A percentile compares a stretch with the other conserved stretches of the same genome.
These are phyloP conservation scores for Pyrenochaeta sp. DNA, from an alignment of 2,329 filamentous ascomycete species.

Conservation along the genomic window DNA sequence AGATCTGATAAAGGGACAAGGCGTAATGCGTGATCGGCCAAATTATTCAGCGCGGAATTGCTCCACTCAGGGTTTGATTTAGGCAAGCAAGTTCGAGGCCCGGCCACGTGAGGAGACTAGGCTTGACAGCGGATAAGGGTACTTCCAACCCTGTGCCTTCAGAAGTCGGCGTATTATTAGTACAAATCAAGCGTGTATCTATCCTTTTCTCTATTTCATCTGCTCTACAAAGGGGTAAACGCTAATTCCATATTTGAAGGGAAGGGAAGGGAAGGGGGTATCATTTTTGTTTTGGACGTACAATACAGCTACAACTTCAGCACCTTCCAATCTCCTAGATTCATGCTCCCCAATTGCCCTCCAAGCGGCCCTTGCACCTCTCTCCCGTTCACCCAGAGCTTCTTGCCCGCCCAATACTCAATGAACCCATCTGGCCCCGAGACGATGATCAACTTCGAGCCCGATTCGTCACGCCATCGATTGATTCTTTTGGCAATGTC, in stretches of 20 bases:
- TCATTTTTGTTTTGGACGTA: conserved; percentile 13
- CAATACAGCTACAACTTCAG: conserved; percentile 61
- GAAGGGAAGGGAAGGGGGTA: conserved; percentile 8
- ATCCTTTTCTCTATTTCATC: not conserved
- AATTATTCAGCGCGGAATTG: conserved; percentile 33
- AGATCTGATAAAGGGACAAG: conserved; percentile 2
- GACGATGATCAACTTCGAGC: conserved; percentile 77
- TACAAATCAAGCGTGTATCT: not conserved
- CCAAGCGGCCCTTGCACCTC: conserved; percentile 79
- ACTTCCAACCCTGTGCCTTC: not conserved
- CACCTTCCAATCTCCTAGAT: conserved; percentile 65
- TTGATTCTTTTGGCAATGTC: conserved; percentile 44
- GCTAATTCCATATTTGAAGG: not conserved
- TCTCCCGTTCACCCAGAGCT: conserved; percentile 75
- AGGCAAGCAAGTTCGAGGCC: not conserved
- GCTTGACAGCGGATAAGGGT: not conserved
- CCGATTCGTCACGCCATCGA: conserved; percentile 39
- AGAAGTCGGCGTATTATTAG: not conserved
- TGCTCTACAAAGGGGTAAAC: not conserved
- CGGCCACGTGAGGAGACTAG: not conserved
- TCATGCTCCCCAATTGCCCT: conserved; percentile 71
- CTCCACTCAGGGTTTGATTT: conserved; percentile 10
- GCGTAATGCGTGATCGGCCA: not conserved
- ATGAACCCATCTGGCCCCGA: conserved; percentile 94
- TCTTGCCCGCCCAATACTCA: conserved; percentile 78